Conservation (phyloP, 1,284 basidiomycete species). For the Ustilago loliicola region DNA sequence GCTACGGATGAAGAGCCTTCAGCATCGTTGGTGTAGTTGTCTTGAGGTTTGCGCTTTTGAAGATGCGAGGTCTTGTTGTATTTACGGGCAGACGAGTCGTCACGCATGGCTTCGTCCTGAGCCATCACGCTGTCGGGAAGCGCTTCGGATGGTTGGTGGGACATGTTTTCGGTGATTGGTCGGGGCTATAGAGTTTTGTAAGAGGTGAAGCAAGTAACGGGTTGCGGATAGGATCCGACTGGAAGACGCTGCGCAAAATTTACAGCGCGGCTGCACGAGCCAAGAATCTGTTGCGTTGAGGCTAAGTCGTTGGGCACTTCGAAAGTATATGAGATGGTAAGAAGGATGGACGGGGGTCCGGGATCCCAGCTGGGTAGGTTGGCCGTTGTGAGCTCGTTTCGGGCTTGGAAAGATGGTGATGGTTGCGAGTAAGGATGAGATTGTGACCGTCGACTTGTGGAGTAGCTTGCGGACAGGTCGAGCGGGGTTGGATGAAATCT, state of each 20-base stretch:
- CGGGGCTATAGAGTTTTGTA: too few relatives aligned
- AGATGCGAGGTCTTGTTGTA: conserved; percentile 57
- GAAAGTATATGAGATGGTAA: too few relatives aligned
- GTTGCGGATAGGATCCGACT: too few relatives aligned
- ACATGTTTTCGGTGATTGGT: conserved; percentile 24
- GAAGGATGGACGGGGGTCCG: too few relatives aligned
- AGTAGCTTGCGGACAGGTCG: conserved; percentile 4
- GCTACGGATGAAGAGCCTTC: conserved; percentile 15
- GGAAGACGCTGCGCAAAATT: neutral
- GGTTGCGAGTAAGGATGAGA: neutral
- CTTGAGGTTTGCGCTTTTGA: conserved; percentile 21
- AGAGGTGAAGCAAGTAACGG: too few relatives aligned
- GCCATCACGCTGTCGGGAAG: conserved; percentile 32
- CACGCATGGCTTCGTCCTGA: conserved; percentile 47
- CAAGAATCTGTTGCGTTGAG: neutral
- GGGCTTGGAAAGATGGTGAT: neutral
- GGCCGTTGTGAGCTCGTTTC: neutral
- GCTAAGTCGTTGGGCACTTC: neutral
- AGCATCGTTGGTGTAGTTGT: conserved; percentile 9
- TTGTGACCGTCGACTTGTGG: neutral
- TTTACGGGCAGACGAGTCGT: conserved; percentile 54
- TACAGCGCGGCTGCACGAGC: conserved; percentile 11
- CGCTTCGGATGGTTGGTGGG: conserved; percentile 19
- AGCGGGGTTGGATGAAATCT: conserved; percentile 7
- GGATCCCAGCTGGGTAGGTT: too few relatives aligned